These are phyloP conservation scores for Chlorella sorokiniana DNA, from an alignment of 139 green algal species.

Conservation along the genomic window DNA sequence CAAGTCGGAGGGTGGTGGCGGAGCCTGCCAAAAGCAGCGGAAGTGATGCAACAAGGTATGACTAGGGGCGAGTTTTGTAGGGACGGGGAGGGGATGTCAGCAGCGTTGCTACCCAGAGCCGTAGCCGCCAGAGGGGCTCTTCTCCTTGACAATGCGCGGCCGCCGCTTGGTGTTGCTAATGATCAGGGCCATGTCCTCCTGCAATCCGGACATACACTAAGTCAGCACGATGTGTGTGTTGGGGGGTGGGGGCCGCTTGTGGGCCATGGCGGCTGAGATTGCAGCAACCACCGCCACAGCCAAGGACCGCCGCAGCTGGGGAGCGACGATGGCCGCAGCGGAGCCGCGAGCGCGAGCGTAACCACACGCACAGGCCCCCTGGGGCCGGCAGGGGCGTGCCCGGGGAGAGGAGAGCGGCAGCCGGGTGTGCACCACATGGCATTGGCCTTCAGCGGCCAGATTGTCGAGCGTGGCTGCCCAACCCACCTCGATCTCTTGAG, in stretches of 20 bases:
- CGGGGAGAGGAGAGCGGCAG: not conserved
- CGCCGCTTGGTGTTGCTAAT: slow-evolving; percentile 61
- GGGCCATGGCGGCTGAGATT: no score
- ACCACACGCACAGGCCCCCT: not conserved
- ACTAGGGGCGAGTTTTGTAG: not conserved
- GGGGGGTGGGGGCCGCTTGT: no score
- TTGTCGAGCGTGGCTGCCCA: not conserved
- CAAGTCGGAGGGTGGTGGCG: no score
- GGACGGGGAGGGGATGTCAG: not conserved
- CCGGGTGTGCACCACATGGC: not conserved
- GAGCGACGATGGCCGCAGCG: no score
- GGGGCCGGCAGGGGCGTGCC: not conserved
- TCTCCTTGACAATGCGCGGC: slow-evolving; percentile 25
- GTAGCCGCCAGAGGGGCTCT: slow-evolving; percentile 11
- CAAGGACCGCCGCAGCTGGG: no score
- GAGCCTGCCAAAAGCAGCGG: not conserved
- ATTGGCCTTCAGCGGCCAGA: not conserved
- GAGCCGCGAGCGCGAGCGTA: no score
- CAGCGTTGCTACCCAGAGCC: not conserved
- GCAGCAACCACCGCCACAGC: no score
- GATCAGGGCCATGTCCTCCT: slow-evolving; percentile 60
- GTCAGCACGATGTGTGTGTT: no score
- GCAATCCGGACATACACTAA: slow-evolving; percentile 5
- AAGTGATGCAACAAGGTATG: not conserved
- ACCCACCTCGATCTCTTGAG: slow-evolving; percentile 61